Evolutionary conservation across 768 basidiomycete genomes (phyloP), one percentile per base, ranked within the genome.

Genomic region (Filobasidium wieringae): DNA sequence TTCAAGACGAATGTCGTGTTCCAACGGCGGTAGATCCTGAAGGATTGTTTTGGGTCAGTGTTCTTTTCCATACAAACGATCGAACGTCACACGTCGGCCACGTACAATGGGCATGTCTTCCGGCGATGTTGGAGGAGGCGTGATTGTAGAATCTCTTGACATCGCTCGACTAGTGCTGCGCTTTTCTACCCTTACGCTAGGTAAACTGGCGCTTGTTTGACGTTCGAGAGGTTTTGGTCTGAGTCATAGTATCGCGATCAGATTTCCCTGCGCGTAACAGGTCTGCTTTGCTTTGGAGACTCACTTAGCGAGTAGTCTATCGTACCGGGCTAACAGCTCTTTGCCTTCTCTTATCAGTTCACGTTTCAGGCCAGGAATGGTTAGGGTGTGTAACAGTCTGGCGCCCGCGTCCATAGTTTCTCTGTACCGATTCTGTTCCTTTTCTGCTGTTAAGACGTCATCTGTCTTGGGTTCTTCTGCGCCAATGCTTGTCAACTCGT

Each of bases 341-440:
- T 43, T 58, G 14, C 57, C 57, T 17, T 58, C 57, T 19, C 36
- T 15, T n/a, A 58, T 43, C 39, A 58, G 51, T n/a, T 52, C 51
- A 9, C 51, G 36, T 34, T 43, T 52, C 51, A 58, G 29, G 17
- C 51, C 50, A n/a, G 26, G 50, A 4, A 47, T 40, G 17, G 51
- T 43, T 15, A 39, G 50, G 6, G 24, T 22, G 24, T 34, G 26
- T 6, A 58, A 31, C 4, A 58, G 51, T 24, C 41, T 33, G 27
- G 41, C 39, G 19, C 57, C 57, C 12, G 57, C 57, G 4, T 40
- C 31, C 50, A 58, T 31, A 15, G 53, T 39, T 12, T 39, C 29
- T 33, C 32, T 41, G 14, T 58, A 36, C 1, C 33, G 30, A 39
- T 49, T 52, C 36, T 53, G 51, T 32, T 49, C 57, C 22, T 52